Percentiles rank a stretch among this genome's conserved stretches.
These are phyloP conservation scores for Nectriaceae sp. DNA, from an alignment of 2,329 filamentous ascomycete genomes.

Conservation along the genomic window DNA sequence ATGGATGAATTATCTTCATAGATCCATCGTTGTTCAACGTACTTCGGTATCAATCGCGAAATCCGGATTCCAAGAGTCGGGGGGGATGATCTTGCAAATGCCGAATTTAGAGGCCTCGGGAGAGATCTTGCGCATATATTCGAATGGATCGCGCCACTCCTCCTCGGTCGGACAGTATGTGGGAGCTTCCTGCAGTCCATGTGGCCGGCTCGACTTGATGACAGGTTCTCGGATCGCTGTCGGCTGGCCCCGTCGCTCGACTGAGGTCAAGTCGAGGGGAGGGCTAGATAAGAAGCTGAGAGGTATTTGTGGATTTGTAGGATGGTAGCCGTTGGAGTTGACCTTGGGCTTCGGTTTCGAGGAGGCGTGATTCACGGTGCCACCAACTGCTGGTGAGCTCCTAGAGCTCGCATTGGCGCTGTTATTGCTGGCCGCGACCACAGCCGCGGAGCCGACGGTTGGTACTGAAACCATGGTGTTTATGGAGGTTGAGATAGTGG, in stretches of 20 bases:
- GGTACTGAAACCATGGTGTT: conserved; percentile 43
- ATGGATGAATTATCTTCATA: too few relatives aligned
- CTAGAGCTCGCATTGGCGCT: conserved; percentile 53
- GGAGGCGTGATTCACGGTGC: conserved; percentile 34
- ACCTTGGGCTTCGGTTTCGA: conserved; percentile 55
- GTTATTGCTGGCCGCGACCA: conserved; percentile 36
- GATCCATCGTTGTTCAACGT: conserved; percentile 12
- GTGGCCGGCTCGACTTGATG: conserved; percentile 78
- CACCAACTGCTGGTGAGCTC: conserved; percentile 50
- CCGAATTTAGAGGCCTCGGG: conserved; percentile 86
- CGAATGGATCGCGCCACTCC: conserved; percentile 92
- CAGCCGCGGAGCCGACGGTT: conserved; percentile 39
- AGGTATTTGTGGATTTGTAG: conserved; percentile 50
- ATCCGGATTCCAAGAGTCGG: conserved; percentile 88
- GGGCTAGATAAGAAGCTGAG: conserved; percentile 58
- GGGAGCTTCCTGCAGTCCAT: conserved; percentile 85
- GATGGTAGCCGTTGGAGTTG: conserved; percentile 56
- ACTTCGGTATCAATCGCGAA: conserved; percentile 98
- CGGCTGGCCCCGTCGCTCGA: conserved; percentile 86
- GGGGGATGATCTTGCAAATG: conserved; percentile 93
- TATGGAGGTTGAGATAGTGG: too few relatives aligned
- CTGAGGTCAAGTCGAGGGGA: conserved; percentile 81
- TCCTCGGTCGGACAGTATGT: conserved; percentile 89
- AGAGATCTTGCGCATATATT: conserved; percentile 89
- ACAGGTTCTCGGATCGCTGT: conserved; percentile 73